Evolutionary conservation across 1,139 yeast species (phyloP), one percentile per base, ranked within the genome.

Genomic region (Petasospora fabianii): DNA sequence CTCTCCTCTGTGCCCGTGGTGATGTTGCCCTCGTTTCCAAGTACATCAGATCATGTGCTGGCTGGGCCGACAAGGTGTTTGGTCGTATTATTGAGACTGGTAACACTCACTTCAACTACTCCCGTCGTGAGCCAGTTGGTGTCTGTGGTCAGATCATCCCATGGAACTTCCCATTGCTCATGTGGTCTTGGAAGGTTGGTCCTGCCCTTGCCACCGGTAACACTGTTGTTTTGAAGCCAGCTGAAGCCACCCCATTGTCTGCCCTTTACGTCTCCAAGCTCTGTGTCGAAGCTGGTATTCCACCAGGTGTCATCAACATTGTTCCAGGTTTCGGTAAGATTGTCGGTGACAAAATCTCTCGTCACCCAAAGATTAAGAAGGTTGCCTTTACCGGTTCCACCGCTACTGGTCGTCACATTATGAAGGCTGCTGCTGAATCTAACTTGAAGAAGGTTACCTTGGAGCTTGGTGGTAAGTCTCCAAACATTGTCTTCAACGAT

Each of bases 391-490:
- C 95, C 39, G 95, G 95, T 56, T 84, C 94, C 24, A 84, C 95
- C 46, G 82, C 80, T 43, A 80, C 85, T 51, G 95, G 95, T 61
- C 79, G 83, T 60, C 69, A 66, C 55, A 80, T 84, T 52, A 78
- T 84, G 86, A 74, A 71, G 61, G 73, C 78, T 52, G 84, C 88
- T 56, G 83, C 90, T 34, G 66, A 71, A 49, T 71, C 84, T 35
- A 79, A 79, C 65, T 69, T 83, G 65, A 84, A 84, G 72, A 82
- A 82, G 66, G 84, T 83, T 42, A 84, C 95, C 34, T 75, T 84
- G 55, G 95, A 84, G 69, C 78, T 84, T 56, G 95, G 95, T 57
- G 95, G 95, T 59, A 84, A 84, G 69, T 83, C 92, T 39, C 90
- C 95, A 55, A 80, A 82, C 65, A 77, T 84, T 51, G 80, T 84